Base-by-base conservation (phyloP, 164 flowering plant species). In the Taxillus chinensis region DNA sequence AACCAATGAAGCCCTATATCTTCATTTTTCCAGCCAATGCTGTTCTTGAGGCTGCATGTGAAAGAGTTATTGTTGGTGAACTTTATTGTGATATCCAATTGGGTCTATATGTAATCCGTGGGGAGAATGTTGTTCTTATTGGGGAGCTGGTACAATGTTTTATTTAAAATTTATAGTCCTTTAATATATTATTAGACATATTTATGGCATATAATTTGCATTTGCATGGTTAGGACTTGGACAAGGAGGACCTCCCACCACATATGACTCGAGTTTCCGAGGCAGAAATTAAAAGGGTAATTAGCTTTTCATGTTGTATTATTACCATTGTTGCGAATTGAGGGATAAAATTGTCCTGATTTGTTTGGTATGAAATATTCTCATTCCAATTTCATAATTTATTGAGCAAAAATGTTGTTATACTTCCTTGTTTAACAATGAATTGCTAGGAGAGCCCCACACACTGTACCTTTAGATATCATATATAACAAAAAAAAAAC, bases 121-220 rank as follows among this genome's bases (percentile, higher is more conserved):
- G 98, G 65, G 96, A 92, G 73, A 92, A 92, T 78, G 98, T 92
- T 63, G 98, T 92, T 63, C 70, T 92, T 55, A 87, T 92, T 57
- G 98, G 98, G 5, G 98, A 92, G 67, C 81, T 91, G 93, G 97
- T 90, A 81, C 43, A 17, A 49, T 3, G 41, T 16, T 62, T 46
- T 39, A 53, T 38, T 64, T 8, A 0, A 37, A 40, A 9, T 38
- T 7, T 38, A 7, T 5, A 5, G n/a, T 57, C 3, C 7, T 57
- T 13, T 3, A 10, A 38, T 57, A 38, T 12, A 5, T 38, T n/a
- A 38, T 48, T 4, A 2, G 51, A 40, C n/a, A 12, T 55, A 45
- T 61, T 8, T 8, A 41, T 39, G 8, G 55, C 39, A 38, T 27
- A 16, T 17, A 5, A 17, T 58, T 61, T 57, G 15, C 13, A 57